Conservation (phyloP, 1,284 basidiomycete genomes). For the Trametes pubescens region DNA sequence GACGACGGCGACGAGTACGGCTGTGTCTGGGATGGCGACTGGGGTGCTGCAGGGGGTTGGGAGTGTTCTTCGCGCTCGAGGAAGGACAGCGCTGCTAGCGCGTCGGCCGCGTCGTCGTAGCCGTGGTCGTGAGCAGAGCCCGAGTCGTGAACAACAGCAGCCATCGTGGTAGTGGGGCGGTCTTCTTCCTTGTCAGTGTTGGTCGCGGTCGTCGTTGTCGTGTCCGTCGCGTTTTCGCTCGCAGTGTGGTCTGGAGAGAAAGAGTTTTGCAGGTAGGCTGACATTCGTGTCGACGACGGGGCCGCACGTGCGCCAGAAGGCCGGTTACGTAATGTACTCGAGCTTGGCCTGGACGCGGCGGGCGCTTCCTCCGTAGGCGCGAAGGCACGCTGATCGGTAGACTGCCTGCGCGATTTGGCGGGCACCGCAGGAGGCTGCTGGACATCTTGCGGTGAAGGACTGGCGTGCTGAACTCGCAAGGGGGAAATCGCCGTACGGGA, state of each 20-base stretch:
- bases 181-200: constrained; percentile 33
- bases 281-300: constrained; percentile 41
- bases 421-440: constrained; percentile 29
- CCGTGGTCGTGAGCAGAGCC: constrained; percentile 17
- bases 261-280: constrained; percentile 36
- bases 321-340: constrained; percentile 37
- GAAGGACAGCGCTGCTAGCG: constrained; percentile 79
- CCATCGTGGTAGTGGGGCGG: constrained; percentile 21
- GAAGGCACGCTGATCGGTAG: constrained; percentile 15
- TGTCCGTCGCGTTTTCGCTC: constrained; percentile 28
- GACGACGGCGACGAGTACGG: constrained; percentile 26
- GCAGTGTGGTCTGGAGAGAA: constrained; percentile 26
- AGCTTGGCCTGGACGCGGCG: constrained; percentile 32
- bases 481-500: constrained; percentile 32
- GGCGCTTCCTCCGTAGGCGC: constrained; percentile 18
- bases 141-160: constrained; percentile 17
- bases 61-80: constrained; percentile 62
- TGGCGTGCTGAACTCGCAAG: constrained; percentile 34
- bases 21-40: constrained; percentile 35
- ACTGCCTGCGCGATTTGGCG: constrained; percentile 23
- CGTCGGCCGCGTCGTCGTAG: constrained; percentile 69
- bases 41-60: constrained; percentile 22
- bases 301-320: constrained; percentile 89
- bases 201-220: constrained; percentile 32
- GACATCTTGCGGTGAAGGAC: constrained; percentile 23